Percentiles rank a stretch among this genome's conserved stretches.
Evolutionary conservation across 805 yeast genomes (phyloP).

Genomic region (Phaffomyces thermotolerans): DNA sequence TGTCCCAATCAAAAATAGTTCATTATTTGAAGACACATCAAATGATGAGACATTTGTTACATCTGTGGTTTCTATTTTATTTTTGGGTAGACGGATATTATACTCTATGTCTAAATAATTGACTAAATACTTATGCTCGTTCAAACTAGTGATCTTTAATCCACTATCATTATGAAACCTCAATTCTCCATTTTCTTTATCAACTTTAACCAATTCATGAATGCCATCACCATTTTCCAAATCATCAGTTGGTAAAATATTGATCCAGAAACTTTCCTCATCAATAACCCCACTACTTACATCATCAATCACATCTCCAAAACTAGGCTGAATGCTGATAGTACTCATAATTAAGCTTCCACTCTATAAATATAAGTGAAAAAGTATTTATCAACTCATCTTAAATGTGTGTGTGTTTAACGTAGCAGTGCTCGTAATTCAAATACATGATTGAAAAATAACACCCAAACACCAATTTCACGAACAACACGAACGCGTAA

Average conservation of each 20-base stretch:
- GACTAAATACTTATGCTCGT: neutral
- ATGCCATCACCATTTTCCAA: slow-evolving; percentile 18
- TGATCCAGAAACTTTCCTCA: slow-evolving; percentile 38
- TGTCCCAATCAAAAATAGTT: slow-evolving; percentile 28
- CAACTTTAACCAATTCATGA: slow-evolving; percentile 26
- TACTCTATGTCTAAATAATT: slow-evolving; percentile 10
- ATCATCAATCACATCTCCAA: slow-evolving; percentile 37
- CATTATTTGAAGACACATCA: slow-evolving; percentile 27
- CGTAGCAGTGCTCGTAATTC: no score
- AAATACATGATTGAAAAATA: neutral
- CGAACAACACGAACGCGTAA: slow-evolving; percentile 2
- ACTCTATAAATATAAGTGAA: neutral
- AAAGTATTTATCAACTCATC: no score
- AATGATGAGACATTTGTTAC: slow-evolving; percentile 21
- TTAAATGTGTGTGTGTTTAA: no score
- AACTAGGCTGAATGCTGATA: slow-evolving; percentile 36
- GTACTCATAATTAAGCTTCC: neutral
- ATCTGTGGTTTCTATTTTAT: neutral
- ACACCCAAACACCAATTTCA: neutral
- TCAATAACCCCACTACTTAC: slow-evolving; percentile 19
- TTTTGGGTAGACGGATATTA: slow-evolving; percentile 10
- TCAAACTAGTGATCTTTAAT: slow-evolving; percentile 7
- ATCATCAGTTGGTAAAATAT: slow-evolving; percentile 15
- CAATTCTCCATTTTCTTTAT: slow-evolving; percentile 6
- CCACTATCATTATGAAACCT: slow-evolving; percentile 13